These are phyloP conservation scores for Rhododendron griersonianum DNA, from an alignment of 148 eudicot species.

Conservation along the genomic window DNA sequence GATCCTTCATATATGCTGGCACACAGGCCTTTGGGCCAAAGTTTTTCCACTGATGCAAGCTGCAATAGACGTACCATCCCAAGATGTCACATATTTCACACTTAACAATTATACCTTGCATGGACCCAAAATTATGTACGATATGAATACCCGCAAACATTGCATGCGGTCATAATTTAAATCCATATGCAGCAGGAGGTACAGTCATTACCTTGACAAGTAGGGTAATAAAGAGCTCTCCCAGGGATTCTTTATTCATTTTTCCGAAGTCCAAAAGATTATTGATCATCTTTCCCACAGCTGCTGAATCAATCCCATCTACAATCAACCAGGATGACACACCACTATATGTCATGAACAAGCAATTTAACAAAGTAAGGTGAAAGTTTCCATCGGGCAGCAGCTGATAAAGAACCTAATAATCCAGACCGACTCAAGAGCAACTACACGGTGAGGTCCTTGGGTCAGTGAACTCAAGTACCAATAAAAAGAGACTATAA, in stretches of 20 bases:
- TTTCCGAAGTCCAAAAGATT: conserved; percentile 47
- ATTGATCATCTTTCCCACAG: conserved; percentile 35
- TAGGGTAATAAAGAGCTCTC: conserved; percentile 72
- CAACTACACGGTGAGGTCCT: background rate
- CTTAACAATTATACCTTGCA: background rate
- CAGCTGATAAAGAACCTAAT: background rate
- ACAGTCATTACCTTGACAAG: conserved; percentile 55
- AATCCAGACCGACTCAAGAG: background rate
- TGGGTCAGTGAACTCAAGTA: background rate
- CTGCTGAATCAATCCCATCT: conserved; percentile 63
- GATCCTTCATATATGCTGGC: conserved; percentile 61
- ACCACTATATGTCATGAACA: background rate
- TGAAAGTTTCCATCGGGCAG: background rate
- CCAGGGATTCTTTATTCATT: conserved; percentile 63
- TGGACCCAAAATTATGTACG: background rate
- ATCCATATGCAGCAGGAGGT: background rate
- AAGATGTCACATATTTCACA: background rate
- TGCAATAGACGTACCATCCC: conserved; percentile 21
- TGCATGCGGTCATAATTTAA: background rate
- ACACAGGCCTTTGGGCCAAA: conserved; percentile 74
- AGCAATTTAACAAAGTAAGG: background rate
- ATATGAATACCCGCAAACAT: background rate
- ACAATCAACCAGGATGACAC: conserved; percentile 11
- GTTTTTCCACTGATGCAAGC: conserved; percentile 58
- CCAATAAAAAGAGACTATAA: background rate